Conservation (phyloP, 2,329 filamentous ascomycete genomes). For the Macrophomina pseudophaseolina region DNA sequence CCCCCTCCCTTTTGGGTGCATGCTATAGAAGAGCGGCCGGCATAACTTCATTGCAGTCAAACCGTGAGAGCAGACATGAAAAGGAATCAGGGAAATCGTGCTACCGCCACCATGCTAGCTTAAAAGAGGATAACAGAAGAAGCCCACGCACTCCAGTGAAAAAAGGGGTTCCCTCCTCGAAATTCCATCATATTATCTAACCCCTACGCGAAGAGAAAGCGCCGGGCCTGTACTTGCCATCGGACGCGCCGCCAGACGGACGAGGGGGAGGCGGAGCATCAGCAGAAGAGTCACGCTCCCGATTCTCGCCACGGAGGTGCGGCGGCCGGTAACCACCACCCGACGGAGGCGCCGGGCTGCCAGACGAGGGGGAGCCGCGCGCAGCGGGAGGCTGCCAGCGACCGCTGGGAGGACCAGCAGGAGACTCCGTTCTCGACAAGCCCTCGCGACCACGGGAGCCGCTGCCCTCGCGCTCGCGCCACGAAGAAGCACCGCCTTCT, state of each 20-base stretch:
- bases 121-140: background rate
- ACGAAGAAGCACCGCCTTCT: slow-evolving; percentile 39
- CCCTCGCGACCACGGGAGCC: slow-evolving; percentile 36
- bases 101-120: background rate
- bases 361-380: slow-evolving; percentile 10
- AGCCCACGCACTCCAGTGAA: background rate
- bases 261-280: slow-evolving; percentile 24
- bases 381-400: slow-evolving; percentile 27
- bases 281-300: slow-evolving; percentile 25
- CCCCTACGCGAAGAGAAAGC: slow-evolving; percentile 34
- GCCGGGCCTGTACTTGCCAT: slow-evolving; percentile 49
- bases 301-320: slow-evolving; percentile 27
- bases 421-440: slow-evolving; percentile 38
- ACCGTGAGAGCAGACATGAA: background rate
- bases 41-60: slow-evolving; percentile 3
- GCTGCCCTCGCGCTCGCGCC: slow-evolving; percentile 45
- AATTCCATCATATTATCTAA: slow-evolving; percentile 1
- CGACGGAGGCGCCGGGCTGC: slow-evolving; percentile 19
- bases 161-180: background rate
- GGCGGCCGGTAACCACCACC: slow-evolving; percentile 26
- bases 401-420: slow-evolving; percentile 34
- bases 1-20: background rate
- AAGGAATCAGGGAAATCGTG: slow-evolving; percentile 2
- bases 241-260: slow-evolving; percentile 31
- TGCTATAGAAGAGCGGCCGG: background rate